phyloP scores from a whole-genome alignment of 2,329 filamentous ascomycete genomes.

The Venturiaceae sp. region DNA sequence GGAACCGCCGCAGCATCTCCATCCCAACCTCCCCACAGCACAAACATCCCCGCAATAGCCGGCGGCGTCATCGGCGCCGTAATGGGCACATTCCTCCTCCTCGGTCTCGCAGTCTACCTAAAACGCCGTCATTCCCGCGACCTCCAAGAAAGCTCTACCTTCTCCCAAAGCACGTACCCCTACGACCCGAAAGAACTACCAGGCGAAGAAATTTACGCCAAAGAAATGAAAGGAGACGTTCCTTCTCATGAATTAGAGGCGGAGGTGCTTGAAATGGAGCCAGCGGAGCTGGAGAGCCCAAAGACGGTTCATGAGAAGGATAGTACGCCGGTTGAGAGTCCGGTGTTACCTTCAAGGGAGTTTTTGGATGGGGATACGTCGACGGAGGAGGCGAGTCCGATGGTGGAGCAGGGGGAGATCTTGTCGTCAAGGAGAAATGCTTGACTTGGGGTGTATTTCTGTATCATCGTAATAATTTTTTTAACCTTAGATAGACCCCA shows the following conservation, averaged over 20 bases:
- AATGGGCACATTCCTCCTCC: background rate
- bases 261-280: background rate
- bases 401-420: too few relatives aligned
- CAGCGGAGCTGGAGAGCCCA: background rate
- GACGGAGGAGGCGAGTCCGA: background rate
- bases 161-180: background rate
- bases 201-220: background rate
- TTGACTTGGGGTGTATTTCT: too few relatives aligned
- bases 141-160: background rate
- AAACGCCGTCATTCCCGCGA: background rate
- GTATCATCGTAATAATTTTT: too few relatives aligned
- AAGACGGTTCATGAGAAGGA: background rate
- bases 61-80: background rate
- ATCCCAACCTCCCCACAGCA: background rate
- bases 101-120: background rate
- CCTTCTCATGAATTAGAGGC: background rate
- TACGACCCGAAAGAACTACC: background rate
- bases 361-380: background rate
- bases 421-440: too few relatives aligned
- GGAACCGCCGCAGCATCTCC: background rate
- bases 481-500: too few relatives aligned
- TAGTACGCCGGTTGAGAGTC: background rate
- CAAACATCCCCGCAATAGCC: background rate
- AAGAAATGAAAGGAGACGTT: background rate
- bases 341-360: background rate